A percentile compares a stretch with the other conserved stretches of the same genome.
These are phyloP conservation scores for Fusarium pseudocircinatum DNA, from an alignment of 2,329 filamentous ascomycete genomes.

Conservation along the genomic window DNA sequence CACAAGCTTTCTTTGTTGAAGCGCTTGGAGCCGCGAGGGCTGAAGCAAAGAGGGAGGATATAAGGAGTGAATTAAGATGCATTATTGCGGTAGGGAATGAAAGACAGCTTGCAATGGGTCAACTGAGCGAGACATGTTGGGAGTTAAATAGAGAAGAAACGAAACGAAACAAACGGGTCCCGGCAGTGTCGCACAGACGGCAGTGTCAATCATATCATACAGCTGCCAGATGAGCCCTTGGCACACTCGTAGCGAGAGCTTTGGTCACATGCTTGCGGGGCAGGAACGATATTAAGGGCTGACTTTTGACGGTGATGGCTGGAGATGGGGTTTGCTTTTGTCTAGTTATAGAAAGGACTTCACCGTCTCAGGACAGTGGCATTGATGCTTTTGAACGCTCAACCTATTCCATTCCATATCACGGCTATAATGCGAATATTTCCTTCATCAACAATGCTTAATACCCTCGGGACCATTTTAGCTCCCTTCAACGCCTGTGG, in stretches of 20 bases:
- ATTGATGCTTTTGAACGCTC: neutral
- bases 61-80: neutral
- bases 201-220: neutral
- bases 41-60: slow-evolving; percentile 6
- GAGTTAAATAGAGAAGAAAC: neutral
- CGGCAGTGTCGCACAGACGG: neutral
- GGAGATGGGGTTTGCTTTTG: neutral
- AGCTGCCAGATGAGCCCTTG: neutral
- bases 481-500: neutral
- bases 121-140: neutral
- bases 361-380: neutral
- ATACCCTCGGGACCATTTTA: neutral
- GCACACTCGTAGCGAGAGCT: neutral
- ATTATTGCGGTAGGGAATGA: neutral
- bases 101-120: neutral
- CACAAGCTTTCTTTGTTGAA: neutral
- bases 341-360: neutral
- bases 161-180: neutral
- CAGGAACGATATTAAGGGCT: neutral
- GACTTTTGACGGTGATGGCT: neutral
- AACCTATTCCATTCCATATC: too few relatives aligned
- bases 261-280: neutral
- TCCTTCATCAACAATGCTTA: too few relatives aligned
- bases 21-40: neutral
- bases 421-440: accelerated